phyloP scores from a whole-genome alignment of 306 rosid species.

The Spatholobus suberectus region DNA sequence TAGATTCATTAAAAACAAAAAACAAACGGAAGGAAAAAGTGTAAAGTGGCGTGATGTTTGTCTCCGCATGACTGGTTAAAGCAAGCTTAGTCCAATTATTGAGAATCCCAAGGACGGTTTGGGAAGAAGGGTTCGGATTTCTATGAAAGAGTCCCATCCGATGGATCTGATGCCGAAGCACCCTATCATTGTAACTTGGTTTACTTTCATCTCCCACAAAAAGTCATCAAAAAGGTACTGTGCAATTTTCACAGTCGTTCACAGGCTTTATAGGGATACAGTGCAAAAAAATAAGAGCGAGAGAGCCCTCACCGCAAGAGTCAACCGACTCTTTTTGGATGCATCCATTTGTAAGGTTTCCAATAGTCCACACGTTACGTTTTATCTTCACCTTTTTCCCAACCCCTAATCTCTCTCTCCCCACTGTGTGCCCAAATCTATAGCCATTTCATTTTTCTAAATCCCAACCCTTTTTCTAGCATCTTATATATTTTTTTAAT shows the following conservation, averaged over 20 bases:
- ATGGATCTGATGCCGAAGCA: conserved; percentile 42
- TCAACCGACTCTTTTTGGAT: conserved; percentile 94
- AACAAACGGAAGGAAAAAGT: not conserved
- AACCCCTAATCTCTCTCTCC: not conserved
- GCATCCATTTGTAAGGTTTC: conserved; percentile 88
- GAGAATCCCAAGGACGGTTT: conserved; percentile 21
- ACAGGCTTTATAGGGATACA: conserved; percentile 49
- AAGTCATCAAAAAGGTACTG: conserved; percentile 50
- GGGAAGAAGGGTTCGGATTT: not conserved
- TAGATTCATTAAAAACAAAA: not conserved
- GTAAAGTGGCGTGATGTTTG: not conserved
- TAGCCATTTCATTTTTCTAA: conserved; percentile 32
- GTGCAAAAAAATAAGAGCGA: not conserved
- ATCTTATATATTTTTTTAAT: too few relatives aligned
- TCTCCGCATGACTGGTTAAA: not conserved
- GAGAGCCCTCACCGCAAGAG: conserved; percentile 51
- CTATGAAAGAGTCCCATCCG: conserved; percentile 12
- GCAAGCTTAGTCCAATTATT: conserved; percentile 15
- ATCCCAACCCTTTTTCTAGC: not conserved
- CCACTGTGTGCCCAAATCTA: conserved; percentile 47
- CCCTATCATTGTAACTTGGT: conserved; percentile 40
- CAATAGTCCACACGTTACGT: conserved; percentile 76
- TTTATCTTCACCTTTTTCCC: conserved; percentile 52
- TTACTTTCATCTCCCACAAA: conserved; percentile 36
- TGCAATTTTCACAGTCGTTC: conserved; percentile 52